Evolutionary conservation across 805 yeast species (phyloP).

Genomic region (Lipomyces starkeyi): DNA sequence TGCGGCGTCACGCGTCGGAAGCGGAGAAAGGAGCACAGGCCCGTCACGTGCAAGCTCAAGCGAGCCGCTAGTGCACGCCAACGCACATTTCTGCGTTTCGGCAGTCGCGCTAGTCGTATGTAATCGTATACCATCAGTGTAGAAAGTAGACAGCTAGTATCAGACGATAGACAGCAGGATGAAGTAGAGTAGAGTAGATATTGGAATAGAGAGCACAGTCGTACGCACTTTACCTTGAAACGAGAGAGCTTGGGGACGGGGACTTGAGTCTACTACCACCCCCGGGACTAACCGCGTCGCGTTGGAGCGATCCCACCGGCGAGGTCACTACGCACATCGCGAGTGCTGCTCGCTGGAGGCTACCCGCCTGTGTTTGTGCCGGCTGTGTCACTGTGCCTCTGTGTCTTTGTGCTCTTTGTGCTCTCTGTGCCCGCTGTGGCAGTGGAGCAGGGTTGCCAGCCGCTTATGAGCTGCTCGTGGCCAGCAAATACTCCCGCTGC

Average conservation of each 20-base stretch:
- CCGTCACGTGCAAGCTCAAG: neutral
- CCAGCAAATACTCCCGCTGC: neutral
- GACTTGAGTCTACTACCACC: too few relatives aligned
- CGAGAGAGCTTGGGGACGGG: too few relatives aligned
- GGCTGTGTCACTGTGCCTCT: too few relatives aligned
- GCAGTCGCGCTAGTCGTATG: neutral
- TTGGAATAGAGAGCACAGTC: neutral
- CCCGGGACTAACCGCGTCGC: too few relatives aligned
- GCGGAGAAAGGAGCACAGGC: neutral
- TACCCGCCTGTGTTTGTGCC: too few relatives aligned
- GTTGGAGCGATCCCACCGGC: too few relatives aligned
- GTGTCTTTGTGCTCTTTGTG: too few relatives aligned
- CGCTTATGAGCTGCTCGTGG: neutral
- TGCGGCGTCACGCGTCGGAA: neutral
- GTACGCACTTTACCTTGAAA: neutral
- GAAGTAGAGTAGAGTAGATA: neutral
- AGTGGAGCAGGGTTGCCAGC: neutral
- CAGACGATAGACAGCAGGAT: neutral
- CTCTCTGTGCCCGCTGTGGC: too few relatives aligned
- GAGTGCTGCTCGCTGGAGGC: too few relatives aligned
- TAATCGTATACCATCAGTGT: neutral
- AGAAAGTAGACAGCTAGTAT: neutral
- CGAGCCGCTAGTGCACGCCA: neutral
- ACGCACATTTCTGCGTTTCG: neutral
- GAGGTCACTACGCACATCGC: too few relatives aligned